Percentiles rank a stretch among this genome's conserved stretches.
Evolutionary conservation across 192 early-diverging fungal species (phyloP).

Genomic region (Podila verticillata): DNA sequence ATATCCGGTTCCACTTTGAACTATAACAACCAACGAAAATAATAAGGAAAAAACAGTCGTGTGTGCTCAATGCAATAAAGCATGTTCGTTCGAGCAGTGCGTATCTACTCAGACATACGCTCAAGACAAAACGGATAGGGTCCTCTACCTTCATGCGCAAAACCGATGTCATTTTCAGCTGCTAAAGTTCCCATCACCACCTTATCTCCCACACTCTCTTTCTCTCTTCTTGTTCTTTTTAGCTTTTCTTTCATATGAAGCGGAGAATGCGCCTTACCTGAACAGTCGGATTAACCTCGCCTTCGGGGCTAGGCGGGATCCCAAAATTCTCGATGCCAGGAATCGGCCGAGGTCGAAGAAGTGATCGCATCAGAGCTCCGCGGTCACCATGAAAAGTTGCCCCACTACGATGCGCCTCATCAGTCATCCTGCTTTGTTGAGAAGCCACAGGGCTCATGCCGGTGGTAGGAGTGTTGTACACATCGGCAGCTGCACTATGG

Average conservation of each 20-base stretch:
- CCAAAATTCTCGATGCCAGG: constrained; percentile 64
- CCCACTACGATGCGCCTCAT: background rate
- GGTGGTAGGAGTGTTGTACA: constrained; percentile 34
- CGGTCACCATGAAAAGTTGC: background rate
- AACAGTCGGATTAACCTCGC: constrained; percentile 67
- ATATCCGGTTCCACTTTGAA: no score
- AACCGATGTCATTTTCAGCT: no score
- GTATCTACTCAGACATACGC: no score
- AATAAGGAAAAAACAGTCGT: no score
- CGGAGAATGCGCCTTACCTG: constrained; percentile 56
- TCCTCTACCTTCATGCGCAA: no score
- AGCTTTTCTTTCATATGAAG: background rate
- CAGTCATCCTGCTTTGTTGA: constrained; percentile 6
- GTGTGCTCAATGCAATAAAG: no score
- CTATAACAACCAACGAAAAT: no score
- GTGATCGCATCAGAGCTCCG: constrained; percentile 28
- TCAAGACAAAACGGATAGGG: no score
- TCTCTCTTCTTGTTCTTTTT: no score
- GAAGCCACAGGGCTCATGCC: constrained; percentile 27
- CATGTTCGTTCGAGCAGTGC: no score
- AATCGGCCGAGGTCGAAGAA: constrained; percentile 59
- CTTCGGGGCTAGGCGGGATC: constrained; percentile 63
- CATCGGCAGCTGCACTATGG: constrained; percentile 41
- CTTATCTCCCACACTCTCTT: no score
- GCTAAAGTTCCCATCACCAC: no score